Percentiles rank a stretch among this genome's conserved stretches.
Evolutionary conservation across 192 early-diverging fungal genomes (phyloP).

Genomic region (Coemansia sp.): DNA sequence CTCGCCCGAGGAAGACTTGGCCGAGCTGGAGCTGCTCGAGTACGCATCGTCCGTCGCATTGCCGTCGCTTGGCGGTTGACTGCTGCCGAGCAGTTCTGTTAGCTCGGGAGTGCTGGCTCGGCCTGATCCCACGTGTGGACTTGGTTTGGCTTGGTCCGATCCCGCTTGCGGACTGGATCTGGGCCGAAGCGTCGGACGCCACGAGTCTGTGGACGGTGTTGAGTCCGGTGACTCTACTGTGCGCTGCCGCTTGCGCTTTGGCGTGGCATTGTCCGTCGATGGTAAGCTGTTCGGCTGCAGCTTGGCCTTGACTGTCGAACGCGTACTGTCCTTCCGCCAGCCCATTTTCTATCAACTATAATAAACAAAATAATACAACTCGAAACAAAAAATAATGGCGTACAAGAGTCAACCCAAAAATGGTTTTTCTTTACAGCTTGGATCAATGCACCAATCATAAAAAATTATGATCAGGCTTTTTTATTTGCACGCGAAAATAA

Average conservation of each 20-base stretch:
- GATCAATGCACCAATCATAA: too few species aligned
- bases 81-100: background rate
- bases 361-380: too few species aligned
- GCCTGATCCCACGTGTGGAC: background rate
- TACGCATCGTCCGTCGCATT: conserved; percentile 1
- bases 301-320: too few species aligned
- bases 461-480: too few species aligned
- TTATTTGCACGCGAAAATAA: too few species aligned
- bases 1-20: background rate
- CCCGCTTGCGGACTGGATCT: background rate
- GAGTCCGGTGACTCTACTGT: background rate
- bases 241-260: background rate
- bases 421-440: too few species aligned
- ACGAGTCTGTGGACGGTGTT: background rate
- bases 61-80: background rate
- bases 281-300: too few species aligned
- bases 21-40: background rate
- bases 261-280: too few species aligned
- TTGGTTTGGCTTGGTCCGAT: background rate
- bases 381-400: too few species aligned
- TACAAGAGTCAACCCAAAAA: too few species aligned
- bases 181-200: background rate
- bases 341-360: too few species aligned
- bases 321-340: too few species aligned
- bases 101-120: conserved; percentile 4